phyloP scores from a whole-genome alignment of 148 eudicot genomes.

The Selenicereus undatus region DNA sequence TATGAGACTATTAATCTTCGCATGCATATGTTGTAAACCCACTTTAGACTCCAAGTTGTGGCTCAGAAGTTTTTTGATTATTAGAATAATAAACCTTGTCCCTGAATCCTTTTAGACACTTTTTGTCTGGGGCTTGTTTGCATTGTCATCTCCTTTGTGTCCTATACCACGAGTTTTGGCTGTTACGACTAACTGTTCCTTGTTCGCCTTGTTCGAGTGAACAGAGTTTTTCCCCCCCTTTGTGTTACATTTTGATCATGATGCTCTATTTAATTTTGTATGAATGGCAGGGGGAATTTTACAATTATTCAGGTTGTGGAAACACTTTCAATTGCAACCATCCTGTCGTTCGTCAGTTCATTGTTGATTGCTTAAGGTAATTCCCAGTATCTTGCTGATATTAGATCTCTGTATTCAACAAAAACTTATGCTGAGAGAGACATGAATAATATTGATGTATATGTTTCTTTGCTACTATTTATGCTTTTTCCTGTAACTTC shows the following conservation, averaged over 20 bases:
- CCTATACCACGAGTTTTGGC: neutral
- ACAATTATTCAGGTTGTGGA: slow-evolving; percentile 98
- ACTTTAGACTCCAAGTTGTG: neutral
- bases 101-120: neutral
- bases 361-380: slow-evolving; percentile 88
- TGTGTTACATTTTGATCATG: neutral
- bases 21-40: neutral
- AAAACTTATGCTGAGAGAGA: neutral
- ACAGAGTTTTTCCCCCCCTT: neutral
- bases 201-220: neutral
- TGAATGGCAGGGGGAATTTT: slow-evolving; percentile 78
- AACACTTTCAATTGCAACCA: slow-evolving; percentile 98
- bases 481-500: neutral
- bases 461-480: neutral
- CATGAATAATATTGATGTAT: slow-evolving; percentile 4
- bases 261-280: neutral
- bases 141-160: neutral
- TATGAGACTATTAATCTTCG: neutral
- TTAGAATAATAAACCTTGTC: neutral
- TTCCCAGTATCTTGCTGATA: neutral
- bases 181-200: neutral
- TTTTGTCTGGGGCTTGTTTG: no score
- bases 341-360: slow-evolving; percentile 91
- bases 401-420: neutral
- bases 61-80: neutral